phyloP scores from a whole-genome alignment of 805 yeast species.

The Peterozyma toletana region DNA sequence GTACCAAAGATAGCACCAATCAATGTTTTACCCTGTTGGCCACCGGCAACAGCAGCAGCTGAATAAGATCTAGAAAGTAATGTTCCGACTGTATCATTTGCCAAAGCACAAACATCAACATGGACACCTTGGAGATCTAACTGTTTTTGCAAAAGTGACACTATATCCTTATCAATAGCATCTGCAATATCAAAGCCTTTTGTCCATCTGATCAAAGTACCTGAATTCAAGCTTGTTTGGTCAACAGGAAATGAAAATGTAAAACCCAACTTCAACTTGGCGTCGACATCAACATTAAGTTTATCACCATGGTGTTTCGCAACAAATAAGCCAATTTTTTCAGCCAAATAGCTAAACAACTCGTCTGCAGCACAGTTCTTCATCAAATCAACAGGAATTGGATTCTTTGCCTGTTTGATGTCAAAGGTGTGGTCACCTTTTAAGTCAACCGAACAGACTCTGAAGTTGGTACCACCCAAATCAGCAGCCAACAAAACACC shows the following conservation, averaged over 20 bases:
- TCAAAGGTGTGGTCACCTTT: slow-evolving; percentile 75
- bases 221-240: slow-evolving; percentile 74
- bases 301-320: slow-evolving; percentile 54
- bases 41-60: slow-evolving; percentile 42
- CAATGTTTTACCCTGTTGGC: slow-evolving; percentile 66
- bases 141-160: slow-evolving; percentile 60
- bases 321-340: slow-evolving; percentile 60
- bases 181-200: slow-evolving; percentile 89
- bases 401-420: slow-evolving; percentile 67
- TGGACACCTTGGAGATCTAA: slow-evolving; percentile 53
- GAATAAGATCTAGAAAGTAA: slow-evolving; percentile 82
- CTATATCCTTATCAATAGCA: slow-evolving; percentile 80
- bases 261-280: slow-evolving; percentile 70
- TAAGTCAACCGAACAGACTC: slow-evolving; percentile 83
- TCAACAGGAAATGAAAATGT: slow-evolving; percentile 92
- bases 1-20: slow-evolving; percentile 95
- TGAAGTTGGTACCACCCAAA: slow-evolving; percentile 92
- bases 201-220: slow-evolving; percentile 90
- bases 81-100: slow-evolving; percentile 96
- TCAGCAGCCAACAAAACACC: slow-evolving; percentile 89
- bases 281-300: slow-evolving; percentile 16
- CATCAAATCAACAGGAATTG: slow-evolving; percentile 75
- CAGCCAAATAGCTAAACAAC: slow-evolving; percentile 70
- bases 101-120: slow-evolving; percentile 76
- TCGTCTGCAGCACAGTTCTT: slow-evolving; percentile 53